phyloP scores from a whole-genome alignment of 1,139 yeast genomes.

The Geotrichum aggregatum region DNA sequence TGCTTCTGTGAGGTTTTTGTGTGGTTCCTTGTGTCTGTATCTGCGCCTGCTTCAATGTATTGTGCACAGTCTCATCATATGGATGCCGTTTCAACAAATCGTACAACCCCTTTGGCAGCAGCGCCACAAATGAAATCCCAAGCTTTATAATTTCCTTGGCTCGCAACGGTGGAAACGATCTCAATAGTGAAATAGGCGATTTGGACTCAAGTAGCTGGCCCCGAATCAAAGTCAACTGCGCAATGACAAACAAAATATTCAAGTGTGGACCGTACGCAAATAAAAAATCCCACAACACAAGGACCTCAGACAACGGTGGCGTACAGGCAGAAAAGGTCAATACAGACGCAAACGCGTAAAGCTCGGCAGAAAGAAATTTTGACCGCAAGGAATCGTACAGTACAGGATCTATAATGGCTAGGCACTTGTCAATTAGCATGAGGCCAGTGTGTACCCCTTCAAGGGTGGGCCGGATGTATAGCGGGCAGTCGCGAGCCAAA shows the following conservation, averaged over 20 bases:
- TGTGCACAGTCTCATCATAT: constrained; percentile 43
- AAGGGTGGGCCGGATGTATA: constrained; percentile 71
- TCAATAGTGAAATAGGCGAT: constrained; percentile 69
- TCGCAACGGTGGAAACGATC: constrained; percentile 63
- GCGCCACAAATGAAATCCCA: constrained; percentile 75
- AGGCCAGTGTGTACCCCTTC: constrained; percentile 83
- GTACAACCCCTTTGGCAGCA: constrained; percentile 64
- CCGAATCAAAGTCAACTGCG: constrained; percentile 72
- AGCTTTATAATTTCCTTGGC: constrained; percentile 74
- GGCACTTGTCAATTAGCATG: constrained; percentile 57
- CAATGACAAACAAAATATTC: constrained; percentile 79
- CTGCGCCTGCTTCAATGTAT: constrained; percentile 26
- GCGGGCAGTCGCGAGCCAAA: constrained; percentile 61
- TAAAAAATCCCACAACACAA: constrained; percentile 82
- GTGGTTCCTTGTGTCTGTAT: too few species aligned
- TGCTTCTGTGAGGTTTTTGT: neutral
- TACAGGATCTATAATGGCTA: constrained; percentile 69
- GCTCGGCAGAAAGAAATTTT: constrained; percentile 69
- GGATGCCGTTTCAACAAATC: constrained; percentile 70
- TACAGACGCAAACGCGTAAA: constrained; percentile 86
- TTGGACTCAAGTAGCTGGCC: constrained; percentile 52
- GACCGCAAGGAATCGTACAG: constrained; percentile 58
- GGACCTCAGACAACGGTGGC: constrained; percentile 72
- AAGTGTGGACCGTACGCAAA: constrained; percentile 90
- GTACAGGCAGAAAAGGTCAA: constrained; percentile 86